These are phyloP conservation scores for Fomitopsis palustris DNA, from an alignment of 1,284 basidiomycete species.

Conservation along the genomic window DNA sequence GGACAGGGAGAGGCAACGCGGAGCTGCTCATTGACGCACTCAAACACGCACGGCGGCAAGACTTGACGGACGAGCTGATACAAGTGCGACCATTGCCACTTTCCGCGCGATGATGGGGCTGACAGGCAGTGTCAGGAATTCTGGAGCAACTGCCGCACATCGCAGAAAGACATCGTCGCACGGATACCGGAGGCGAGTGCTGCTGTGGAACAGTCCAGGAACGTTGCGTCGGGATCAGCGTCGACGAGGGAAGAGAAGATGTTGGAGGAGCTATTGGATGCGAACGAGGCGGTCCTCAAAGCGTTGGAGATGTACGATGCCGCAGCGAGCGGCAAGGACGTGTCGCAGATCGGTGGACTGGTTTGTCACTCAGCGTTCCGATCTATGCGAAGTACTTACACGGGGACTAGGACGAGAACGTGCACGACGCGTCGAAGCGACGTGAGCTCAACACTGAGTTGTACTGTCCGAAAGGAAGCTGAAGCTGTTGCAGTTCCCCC, in stretches of 20 bases:
- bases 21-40: conserved; percentile 62
- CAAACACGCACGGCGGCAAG: conserved; percentile 58
- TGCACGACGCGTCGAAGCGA: conserved; percentile 58
- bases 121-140: conserved; percentile 53
- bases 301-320: conserved; percentile 56
- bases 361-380: conserved; percentile 6
- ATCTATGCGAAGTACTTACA: conserved; percentile 46
- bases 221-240: conserved; percentile 9
- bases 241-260: conserved; percentile 55
- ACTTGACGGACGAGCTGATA: conserved; percentile 51
- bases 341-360: conserved; percentile 17
- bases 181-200: conserved; percentile 79
- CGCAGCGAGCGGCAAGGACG: conserved; percentile 49
- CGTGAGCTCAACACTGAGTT: not conserved
- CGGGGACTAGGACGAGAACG: conserved; percentile 61
- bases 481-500: conserved; percentile 37
- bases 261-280: conserved; percentile 57
- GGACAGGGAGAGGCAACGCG: conserved; percentile 70
- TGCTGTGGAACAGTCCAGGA: conserved; percentile 57
- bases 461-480: conserved; percentile 1
- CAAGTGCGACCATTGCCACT: conserved; percentile 37
- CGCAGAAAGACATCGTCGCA: conserved; percentile 67
- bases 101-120: not conserved
- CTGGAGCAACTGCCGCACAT: conserved; percentile 58
- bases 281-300: conserved; percentile 51